Base-by-base conservation (phyloP, 495 filamentous ascomycete species). In the Patellaria atrata region DNA sequence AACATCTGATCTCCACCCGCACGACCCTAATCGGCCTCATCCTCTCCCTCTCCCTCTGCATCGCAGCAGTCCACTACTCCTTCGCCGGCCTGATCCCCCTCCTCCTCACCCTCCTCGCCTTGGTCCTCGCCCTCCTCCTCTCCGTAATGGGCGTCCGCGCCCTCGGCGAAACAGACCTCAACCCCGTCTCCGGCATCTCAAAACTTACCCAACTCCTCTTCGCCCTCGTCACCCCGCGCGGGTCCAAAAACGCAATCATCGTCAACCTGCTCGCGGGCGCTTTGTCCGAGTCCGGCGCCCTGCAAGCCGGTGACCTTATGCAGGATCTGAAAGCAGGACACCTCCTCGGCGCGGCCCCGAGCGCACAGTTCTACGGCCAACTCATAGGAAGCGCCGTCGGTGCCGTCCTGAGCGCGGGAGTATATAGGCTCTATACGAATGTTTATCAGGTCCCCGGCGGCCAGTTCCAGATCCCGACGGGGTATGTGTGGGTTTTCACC, bases 261-360 rank as follows among this genome's bases (percentile, higher is more conserved):
- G 93, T 93, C 41, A 99, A 99, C 41, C 68, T 96, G 8, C 70
- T 99, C 7, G 89, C 84, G 0, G 89, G 89, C n/a, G 91, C 87
- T 0, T 80, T 96, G 20, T 72, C 73, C 23, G 75, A 82, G 50
- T 77, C 83, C 31, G 89, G 87, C 15, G 89, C 89, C 5, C 63
- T 93, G 21, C 91, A 99, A 60, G 91, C 89, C 3, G 89, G 89
- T 9, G 89, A 99, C 53, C 75, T 99, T 51, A 85, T 99, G 80
- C 89, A 99, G 48, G 89, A 99, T 52, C 70, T 99, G 21, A 99
- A 99, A 56, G 94, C 89, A 0, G 89, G 89, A 3, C 84, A 99
- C 56, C 61, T 99, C 0, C 67, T 99, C 3, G 84, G 85, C 10
- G 89, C 89, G 6, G 72, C 83, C 8, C 89, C 91, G 10, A 87